Percentiles rank a stretch among this genome's conserved stretches.
phyloP scores from a whole-genome alignment of 2,329 filamentous ascomycete species.

The Lanzia echinophila region DNA sequence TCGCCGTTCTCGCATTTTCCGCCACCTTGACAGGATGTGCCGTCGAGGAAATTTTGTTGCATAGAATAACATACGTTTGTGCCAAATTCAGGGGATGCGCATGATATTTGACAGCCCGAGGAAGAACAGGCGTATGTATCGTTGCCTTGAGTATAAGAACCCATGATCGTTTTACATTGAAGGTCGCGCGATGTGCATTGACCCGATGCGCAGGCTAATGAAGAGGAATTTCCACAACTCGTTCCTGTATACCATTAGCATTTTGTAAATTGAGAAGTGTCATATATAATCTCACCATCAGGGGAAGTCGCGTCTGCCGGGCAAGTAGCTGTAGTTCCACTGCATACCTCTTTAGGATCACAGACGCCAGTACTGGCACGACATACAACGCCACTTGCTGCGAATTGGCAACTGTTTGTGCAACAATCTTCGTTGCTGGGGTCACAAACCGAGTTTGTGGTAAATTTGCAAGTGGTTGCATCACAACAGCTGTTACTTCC shows the following conservation, averaged over 20 bases:
- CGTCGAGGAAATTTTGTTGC: conserved; percentile 90
- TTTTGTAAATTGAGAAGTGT: conserved; percentile 3
- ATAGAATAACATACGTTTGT: conserved; percentile 62
- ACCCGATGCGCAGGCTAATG: conserved; percentile 75
- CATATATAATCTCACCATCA: conserved; percentile 47
- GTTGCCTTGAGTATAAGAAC: conserved; percentile 64
- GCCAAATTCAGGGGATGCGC: conserved; percentile 61
- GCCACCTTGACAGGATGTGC: conserved; percentile 74
- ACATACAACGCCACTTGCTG: conserved; percentile 65
- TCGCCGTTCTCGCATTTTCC: conserved; percentile 72
- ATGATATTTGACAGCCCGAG: conserved; percentile 69
- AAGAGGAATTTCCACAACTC: conserved; percentile 53
- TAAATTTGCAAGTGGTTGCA: conserved; percentile 79
- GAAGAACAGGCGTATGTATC: conserved; percentile 73
- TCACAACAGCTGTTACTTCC: conserved; percentile 76
- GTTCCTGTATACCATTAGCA: conserved; percentile 34
- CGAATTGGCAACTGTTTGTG: conserved; percentile 58
- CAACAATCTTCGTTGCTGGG: conserved; percentile 79
- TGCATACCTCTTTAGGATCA: conserved; percentile 79
- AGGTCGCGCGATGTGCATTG: conserved; percentile 89
- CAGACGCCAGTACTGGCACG: conserved; percentile 72
- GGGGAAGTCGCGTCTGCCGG: conserved; percentile 63
- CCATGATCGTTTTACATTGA: conserved; percentile 83
- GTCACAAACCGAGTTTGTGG: conserved; percentile 65
- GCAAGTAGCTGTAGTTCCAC: conserved; percentile 64